Base-by-base conservation (phyloP, 1,139 yeast genomes). In the Kurtzmaniella quercitrusa region DNA sequence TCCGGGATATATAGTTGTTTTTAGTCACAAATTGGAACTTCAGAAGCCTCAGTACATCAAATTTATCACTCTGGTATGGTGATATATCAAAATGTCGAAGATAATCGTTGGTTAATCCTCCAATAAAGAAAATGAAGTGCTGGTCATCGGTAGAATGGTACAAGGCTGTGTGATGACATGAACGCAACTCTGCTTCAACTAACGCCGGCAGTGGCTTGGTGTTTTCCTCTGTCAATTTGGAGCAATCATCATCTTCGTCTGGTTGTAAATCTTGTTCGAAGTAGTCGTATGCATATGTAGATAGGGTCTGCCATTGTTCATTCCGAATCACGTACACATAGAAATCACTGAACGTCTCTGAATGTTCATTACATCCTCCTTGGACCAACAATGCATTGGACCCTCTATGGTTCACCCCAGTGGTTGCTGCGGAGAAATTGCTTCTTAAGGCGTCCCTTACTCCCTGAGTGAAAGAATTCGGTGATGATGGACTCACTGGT, bases 121-220 rank as follows among this genome's bases (percentile, higher is more conserved):
- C 77, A 21, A 70, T 41, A 40, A 73, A 69, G 33, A 71, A 59
- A n/a, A 72, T 54, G 45, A 65, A 67, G 42, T 66, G 70, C 21
- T 62, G 54, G 14, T 67, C 73, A 21, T 65, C 70, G 23, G 63
- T 63, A 43, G 57, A 58, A 43, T 66, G 68, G 43, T 63, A 66
- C 38, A 68, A 55, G 3, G 73, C 69, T 3, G 65, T 59, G 48
- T 73, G 77, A 46, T 72, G 77, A 50, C 77, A 69, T 4, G 72
- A 58, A 21, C 77, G 53, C 31, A 72, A 56, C 50, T 73, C 77
- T 7, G 77, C 77, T 40, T 69, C 75, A 12, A 63, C 54, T 12
- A 70, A 54, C 14, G 56, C 49, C 1, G 76, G 68, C 7, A 58
- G 44, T 2, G 49, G 52, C 3, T 62, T 57, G 43, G 60, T 65